Evolutionary conservation across 495 filamentous ascomycete species (phyloP).

Genomic region (Hyaloscypha hepaticicola): DNA sequence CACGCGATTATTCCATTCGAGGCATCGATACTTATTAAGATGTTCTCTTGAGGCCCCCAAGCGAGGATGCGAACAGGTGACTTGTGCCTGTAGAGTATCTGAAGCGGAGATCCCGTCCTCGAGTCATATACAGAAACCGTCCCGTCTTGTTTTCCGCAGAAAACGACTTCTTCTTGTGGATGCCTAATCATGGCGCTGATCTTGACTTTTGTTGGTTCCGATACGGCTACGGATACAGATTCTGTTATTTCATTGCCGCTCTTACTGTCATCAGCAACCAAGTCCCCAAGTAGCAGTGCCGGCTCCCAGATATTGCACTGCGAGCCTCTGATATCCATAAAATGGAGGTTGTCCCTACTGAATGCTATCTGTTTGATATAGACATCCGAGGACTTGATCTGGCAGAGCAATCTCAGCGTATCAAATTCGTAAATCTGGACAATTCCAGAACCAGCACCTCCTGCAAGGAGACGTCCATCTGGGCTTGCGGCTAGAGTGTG

Average conservation of each 20-base stretch:
- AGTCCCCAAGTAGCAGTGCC: conserved; percentile 6
- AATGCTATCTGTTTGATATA: conserved; percentile 35
- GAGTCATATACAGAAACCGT: conserved; percentile 29
- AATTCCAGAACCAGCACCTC: conserved; percentile 30
- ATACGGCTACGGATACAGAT: conserved; percentile 15
- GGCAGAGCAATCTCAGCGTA: conserved; percentile 36
- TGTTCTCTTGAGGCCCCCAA: conserved; percentile 14
- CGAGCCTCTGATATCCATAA: conserved; percentile 38
- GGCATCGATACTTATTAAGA: conserved; percentile 27
- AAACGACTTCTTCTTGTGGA: conserved; percentile 20
- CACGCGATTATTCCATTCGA: conserved; percentile 25
- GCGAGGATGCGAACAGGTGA: conserved; percentile 21
- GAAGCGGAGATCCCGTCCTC: conserved; percentile 24
- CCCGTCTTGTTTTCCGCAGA: conserved; percentile 35
- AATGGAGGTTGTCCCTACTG: conserved; percentile 30
- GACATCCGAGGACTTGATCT: conserved; percentile 28
- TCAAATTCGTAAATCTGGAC: conserved; percentile 41
- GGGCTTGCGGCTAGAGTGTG: conserved; percentile 29
- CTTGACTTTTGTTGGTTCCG: conserved; percentile 20
- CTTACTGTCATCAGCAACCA: conserved; percentile 27
- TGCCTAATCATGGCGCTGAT: conserved; percentile 31
- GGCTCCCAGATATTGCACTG: conserved; percentile 37
- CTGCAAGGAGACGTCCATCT: conserved; percentile 36
- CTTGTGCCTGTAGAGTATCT: conserved; percentile 31
- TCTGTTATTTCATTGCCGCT: conserved; percentile 20